Percentiles rank a stretch among this genome's conserved stretches.
phyloP scores from a whole-genome alignment of 495 filamentous ascomycete species.

The Penicillium lividum region DNA sequence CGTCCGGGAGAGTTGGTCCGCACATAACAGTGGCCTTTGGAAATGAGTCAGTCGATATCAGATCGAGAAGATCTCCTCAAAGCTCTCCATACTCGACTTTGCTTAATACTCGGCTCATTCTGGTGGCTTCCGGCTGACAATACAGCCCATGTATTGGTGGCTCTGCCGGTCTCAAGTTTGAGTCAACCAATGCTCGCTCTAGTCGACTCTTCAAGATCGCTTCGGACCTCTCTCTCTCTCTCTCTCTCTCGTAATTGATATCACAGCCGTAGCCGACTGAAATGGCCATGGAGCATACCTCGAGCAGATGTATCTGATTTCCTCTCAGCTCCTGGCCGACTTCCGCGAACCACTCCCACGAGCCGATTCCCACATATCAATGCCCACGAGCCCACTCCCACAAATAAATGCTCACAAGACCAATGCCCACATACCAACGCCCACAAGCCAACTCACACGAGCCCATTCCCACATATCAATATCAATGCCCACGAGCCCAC shows the following conservation, averaged over 20 bases:
- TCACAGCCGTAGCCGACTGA: constrained; percentile 2
- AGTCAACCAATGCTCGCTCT: constrained; percentile 4
- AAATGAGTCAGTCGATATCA: constrained; percentile 1
- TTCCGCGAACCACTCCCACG: no score
- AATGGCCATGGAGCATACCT: background rate
- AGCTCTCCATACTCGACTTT: background rate
- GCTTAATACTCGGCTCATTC: background rate
- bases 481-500: no score
- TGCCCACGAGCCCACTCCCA: background rate
- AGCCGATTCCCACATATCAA: no score
- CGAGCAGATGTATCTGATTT: constrained; percentile 2
- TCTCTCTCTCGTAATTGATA: background rate
- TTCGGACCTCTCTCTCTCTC: no score
- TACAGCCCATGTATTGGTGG: background rate
- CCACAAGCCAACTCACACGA: no score
- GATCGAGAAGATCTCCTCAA: background rate
- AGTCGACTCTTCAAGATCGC: constrained; percentile 3
- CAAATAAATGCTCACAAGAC: background rate
- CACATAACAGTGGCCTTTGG: constrained; percentile 2
- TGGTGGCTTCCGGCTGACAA: background rate
- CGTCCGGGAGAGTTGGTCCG: background rate
- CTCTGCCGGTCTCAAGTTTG: background rate
- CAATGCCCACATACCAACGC: background rate
- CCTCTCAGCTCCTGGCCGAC: background rate
- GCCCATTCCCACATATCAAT: no score